Conservation (phyloP, 352 stramenopile species). For the Pythium brassicae region DNA sequence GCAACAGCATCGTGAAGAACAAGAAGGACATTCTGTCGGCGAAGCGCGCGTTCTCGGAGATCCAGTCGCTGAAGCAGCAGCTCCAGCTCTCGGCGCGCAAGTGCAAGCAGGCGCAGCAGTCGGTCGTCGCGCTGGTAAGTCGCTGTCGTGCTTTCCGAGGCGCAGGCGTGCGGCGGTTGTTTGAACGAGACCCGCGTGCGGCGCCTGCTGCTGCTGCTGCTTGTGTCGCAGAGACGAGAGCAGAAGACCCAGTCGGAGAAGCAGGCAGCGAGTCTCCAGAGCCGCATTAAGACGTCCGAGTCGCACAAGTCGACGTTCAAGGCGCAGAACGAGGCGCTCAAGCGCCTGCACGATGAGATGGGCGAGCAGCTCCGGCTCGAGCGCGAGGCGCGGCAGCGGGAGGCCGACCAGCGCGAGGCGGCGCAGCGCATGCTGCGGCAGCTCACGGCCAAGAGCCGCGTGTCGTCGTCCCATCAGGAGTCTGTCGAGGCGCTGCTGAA, state of each 20-base stretch:
- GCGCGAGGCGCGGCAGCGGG: slow-evolving; percentile 59
- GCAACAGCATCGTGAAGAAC: slow-evolving; percentile 81
- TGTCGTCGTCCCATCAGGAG: slow-evolving; percentile 67
- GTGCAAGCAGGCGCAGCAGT: slow-evolving; percentile 86
- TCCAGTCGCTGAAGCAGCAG: slow-evolving; percentile 93
- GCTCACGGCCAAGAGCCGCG: slow-evolving; percentile 58
- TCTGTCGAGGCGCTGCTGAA: slow-evolving; percentile 56
- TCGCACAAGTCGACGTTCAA: slow-evolving; percentile 55
- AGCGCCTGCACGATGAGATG: slow-evolving; percentile 66
- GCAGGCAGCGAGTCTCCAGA: slow-evolving; percentile 66
- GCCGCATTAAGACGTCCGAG: slow-evolving; percentile 78
- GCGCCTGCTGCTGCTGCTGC: slow-evolving; percentile 21
- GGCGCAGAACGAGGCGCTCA: slow-evolving; percentile 61
- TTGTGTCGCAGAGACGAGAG: slow-evolving; percentile 81
- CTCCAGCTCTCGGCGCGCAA: slow-evolving; percentile 84
- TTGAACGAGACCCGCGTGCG: slow-evolving; percentile 16
- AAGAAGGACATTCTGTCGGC: slow-evolving; percentile 85
- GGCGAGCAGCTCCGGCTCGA: slow-evolving; percentile 64
- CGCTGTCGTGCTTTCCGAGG: slow-evolving; percentile 18
- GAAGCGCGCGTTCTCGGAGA: slow-evolving; percentile 92
- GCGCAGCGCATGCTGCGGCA: slow-evolving; percentile 61
- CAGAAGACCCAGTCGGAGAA: slow-evolving; percentile 92
- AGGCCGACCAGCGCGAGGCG: slow-evolving; percentile 63
- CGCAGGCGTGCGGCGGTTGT: slow-evolving; percentile 4
- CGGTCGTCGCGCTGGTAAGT: slow-evolving; percentile 87